These are phyloP conservation scores for Dictyostelium firmibasis DNA, from an alignment of 78 protist genomes.

Conservation along the genomic window DNA sequence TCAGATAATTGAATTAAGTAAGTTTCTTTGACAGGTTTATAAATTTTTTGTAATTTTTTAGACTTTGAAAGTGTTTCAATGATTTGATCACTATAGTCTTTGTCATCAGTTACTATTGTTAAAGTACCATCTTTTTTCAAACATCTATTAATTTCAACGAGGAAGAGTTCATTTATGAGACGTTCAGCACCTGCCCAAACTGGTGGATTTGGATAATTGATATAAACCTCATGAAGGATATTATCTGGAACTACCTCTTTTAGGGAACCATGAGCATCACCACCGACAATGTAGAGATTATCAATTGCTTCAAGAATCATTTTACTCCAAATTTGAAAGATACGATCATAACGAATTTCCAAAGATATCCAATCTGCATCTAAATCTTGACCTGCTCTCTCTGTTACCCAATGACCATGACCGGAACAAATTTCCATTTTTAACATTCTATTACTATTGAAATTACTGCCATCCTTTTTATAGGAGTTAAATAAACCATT, in stretches of 20 bases:
- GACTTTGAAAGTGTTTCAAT: constrained; percentile 8
- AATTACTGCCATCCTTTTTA: not conserved
- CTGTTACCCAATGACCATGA: constrained; percentile 85
- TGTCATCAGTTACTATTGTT: constrained; percentile 84
- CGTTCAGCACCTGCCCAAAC: constrained; percentile 83
- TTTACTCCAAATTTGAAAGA: constrained; percentile 82
- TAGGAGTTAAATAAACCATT: not conserved
- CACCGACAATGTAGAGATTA: constrained; percentile 69
- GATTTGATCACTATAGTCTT: constrained; percentile 46
- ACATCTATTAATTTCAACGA: constrained; percentile 59
- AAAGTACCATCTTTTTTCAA: constrained; percentile 74
- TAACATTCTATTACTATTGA: not conserved
- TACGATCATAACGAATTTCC: constrained; percentile 85
- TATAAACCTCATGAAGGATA: constrained; percentile 61
- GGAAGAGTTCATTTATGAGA: constrained; percentile 55
- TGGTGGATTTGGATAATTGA: constrained; percentile 88
- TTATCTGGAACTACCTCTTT: constrained; percentile 14
- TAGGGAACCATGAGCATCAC: constrained; percentile 73
- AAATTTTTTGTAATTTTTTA: constrained; percentile 21
- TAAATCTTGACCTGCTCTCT: constrained; percentile 69
- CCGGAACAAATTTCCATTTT: constrained; percentile 84
- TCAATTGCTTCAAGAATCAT: constrained; percentile 54
- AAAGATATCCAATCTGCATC: constrained; percentile 80
- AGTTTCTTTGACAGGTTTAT: constrained; percentile 60
- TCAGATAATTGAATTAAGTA: constrained; percentile 54